phyloP scores from a whole-genome alignment of 768 basidiomycete species.

The Lepiota subincarnata region DNA sequence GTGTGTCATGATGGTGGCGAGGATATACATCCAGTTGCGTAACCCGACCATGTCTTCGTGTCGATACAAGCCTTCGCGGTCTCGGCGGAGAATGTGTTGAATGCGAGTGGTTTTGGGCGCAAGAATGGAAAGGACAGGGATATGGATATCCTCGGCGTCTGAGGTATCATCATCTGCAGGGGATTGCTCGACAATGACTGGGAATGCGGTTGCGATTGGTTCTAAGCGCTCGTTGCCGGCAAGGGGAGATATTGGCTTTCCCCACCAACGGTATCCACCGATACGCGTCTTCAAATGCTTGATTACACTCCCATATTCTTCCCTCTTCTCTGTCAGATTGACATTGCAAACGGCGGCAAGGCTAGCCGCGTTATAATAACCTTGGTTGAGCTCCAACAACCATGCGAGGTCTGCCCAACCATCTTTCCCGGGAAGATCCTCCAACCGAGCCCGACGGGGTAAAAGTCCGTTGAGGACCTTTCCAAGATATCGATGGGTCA shows the following conservation, averaged over 20 bases:
- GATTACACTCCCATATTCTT: neutral
- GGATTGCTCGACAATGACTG: neutral
- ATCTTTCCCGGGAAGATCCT: neutral
- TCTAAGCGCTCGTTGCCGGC: neutral
- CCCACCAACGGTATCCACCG: neutral
- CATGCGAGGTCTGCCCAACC: neutral
- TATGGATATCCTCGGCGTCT: neutral
- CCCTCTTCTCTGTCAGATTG: neutral
- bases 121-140: neutral
- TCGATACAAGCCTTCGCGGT: neutral
- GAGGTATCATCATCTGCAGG: neutral
- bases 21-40: neutral
- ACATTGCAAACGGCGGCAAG: neutral
- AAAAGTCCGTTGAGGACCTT: neutral
- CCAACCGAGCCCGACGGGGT: neutral
- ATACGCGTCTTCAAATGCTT: neutral
- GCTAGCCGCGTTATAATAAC: neutral
- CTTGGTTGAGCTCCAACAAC: neutral
- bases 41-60: neutral
- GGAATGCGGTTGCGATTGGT: neutral
- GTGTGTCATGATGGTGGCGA: neutral
- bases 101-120: neutral
- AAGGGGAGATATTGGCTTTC: neutral
- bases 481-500: neutral
- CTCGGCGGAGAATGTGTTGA: neutral